Base-by-base conservation (phyloP, 768 basidiomycete genomes). In the Lactarius psammicola region DNA sequence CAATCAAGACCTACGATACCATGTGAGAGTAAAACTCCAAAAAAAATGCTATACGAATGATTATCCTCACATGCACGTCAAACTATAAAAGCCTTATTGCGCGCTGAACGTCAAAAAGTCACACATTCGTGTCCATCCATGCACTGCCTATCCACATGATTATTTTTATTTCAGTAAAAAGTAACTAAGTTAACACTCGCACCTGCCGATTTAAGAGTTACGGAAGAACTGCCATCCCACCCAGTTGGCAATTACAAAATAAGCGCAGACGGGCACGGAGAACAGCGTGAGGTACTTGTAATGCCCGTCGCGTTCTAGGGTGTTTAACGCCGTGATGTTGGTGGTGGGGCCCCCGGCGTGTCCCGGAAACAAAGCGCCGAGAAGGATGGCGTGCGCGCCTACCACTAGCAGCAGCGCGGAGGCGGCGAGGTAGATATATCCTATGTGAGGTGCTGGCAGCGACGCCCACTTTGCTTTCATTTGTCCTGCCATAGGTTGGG, bases 171-270 rank as follows among this genome's bases (percentile, higher is more conserved):
- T n/a, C n/a, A n/a, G n/a, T n/a, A n/a, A n/a, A n/a, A n/a, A n/a
- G n/a, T n/a, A n/a, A n/a, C n/a, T n/a, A n/a, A n/a, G n/a, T n/a
- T n/a, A n/a, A n/a, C n/a, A n/a, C n/a, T n/a, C n/a, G n/a, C n/a
- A n/a, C n/a, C n/a, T n/a, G n/a, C n/a, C n/a, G n/a, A n/a, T n/a
- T n/a, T n/a, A 38, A 15, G 36, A 93, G 75, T 95, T 94, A 53
- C 90, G 86, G 74, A 93, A 98, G 76, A 94, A 97, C 76, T 98
- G 94, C 94, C 95, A 98, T 49, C 95, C 95, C 44, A 96, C 92
- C 96, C 96, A 98, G 72, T 98, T 98, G 49, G 94, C 94, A 72
- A 98, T 98, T 60, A 94, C 90, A 75, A 95, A 96, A 77, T 93
- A 95, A 46, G 89, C 81, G 11, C 82, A 85, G 9, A 88, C 87